Percentiles rank a stretch among this genome's conserved stretches.
Evolutionary conservation across 225 moss, liverwort and hornwort species (phyloP).

Genomic region (Climacium dendroides): DNA sequence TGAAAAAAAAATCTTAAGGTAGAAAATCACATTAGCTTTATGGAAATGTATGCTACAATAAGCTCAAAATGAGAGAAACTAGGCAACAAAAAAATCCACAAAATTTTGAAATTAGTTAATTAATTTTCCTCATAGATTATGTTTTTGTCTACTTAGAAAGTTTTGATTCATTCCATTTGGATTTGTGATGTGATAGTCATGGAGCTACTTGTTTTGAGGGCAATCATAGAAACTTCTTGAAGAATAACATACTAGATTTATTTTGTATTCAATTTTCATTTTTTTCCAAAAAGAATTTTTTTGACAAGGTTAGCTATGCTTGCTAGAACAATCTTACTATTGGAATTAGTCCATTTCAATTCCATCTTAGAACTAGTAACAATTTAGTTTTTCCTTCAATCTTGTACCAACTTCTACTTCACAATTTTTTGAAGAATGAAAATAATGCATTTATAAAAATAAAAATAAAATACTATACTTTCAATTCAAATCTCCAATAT

Average conservation of each 20-base stretch:
- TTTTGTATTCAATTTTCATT: too few relatives aligned
- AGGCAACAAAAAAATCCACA: neutral
- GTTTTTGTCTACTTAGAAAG: neutral
- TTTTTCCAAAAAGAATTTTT: too few relatives aligned
- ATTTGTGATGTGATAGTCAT: neutral
- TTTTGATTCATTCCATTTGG: neutral
- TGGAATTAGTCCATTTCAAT: neutral
- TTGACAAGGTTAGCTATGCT: neutral
- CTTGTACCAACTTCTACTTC: neutral
- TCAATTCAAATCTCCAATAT: neutral
- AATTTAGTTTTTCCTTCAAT: neutral
- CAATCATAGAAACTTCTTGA: neutral
- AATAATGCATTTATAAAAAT: neutral
- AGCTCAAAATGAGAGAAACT: neutral
- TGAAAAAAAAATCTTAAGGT: accelerated
- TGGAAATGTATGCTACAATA: neutral
- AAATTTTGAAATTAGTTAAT: neutral
- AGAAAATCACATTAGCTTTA: neutral
- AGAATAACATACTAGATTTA: neutral
- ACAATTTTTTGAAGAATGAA: neutral
- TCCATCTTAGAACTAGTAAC: neutral
- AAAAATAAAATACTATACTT: neutral
- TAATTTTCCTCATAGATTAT: too few relatives aligned
- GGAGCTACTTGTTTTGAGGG: accelerated
- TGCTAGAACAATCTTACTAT: neutral